Evolutionary conservation across 2,329 filamentous ascomycete species (phyloP).

Genomic region (Fusarium chuoi): DNA sequence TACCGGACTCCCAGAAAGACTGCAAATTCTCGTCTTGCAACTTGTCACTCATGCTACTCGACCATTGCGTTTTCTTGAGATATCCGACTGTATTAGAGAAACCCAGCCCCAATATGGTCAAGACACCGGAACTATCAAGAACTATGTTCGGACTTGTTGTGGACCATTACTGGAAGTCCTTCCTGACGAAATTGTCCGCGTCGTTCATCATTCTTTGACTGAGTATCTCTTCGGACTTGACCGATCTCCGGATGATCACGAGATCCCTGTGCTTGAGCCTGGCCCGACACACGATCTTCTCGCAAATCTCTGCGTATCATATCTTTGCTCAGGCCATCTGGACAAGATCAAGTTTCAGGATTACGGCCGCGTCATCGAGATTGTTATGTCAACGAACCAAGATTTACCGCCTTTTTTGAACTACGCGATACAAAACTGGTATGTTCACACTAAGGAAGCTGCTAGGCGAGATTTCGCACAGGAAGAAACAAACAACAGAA

Average conservation of each 20-base stretch:
- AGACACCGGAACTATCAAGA: constrained; percentile 16
- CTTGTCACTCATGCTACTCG: constrained; percentile 18
- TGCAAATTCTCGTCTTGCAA: constrained; percentile 14
- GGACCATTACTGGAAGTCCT: constrained; percentile 25
- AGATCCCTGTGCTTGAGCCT: constrained; percentile 1
- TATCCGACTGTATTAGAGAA: constrained; percentile 19
- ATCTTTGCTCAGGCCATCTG: constrained; percentile 4
- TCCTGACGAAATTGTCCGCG: constrained; percentile 26
- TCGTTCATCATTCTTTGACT: constrained; percentile 32
- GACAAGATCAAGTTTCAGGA: neutral
- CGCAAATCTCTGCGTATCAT: constrained; percentile 18
- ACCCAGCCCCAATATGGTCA: neutral
- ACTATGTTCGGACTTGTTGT: constrained; percentile 5
- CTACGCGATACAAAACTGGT: neutral
- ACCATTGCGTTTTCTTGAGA: constrained; percentile 27
- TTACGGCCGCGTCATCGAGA: neutral
- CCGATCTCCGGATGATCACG: neutral
- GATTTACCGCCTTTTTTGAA: neutral
- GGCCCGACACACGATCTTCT: constrained; percentile 12
- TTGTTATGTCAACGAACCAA: neutral
- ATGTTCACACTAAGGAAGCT: neutral
- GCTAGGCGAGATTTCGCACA: fast-evolving
- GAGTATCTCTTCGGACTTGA: constrained; percentile 25
- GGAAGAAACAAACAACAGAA: neutral
- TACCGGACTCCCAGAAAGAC: neutral